These are phyloP conservation scores for Cutaneotrichosporon spelunceum DNA, from an alignment of 1,284 basidiomycete species.

Conservation along the genomic window DNA sequence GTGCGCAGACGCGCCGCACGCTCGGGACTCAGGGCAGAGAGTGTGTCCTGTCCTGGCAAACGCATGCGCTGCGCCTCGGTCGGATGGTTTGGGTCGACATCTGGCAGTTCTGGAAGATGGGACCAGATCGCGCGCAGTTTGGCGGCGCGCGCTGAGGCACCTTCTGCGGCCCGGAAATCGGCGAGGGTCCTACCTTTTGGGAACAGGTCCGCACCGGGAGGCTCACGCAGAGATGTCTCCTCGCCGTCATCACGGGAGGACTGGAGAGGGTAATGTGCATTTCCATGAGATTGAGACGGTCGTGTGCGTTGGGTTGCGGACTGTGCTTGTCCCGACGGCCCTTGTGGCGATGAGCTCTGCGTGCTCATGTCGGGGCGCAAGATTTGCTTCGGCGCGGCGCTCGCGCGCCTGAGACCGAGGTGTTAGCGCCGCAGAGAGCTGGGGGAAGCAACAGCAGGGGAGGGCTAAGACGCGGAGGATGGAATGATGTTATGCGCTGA, in stretches of 20 bases:
- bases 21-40: slow-evolving; percentile 60
- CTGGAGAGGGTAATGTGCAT: slow-evolving; percentile 15
- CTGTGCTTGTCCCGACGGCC: neutral
- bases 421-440: neutral
- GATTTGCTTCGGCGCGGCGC: slow-evolving; percentile 3
- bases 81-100: slow-evolving; percentile 28
- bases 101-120: slow-evolving; percentile 43
- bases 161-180: slow-evolving; percentile 48
- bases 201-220: slow-evolving; percentile 17
- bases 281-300: slow-evolving; percentile 15
- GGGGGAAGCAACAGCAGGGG: too few species aligned
- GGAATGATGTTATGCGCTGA: neutral
- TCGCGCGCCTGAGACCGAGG: neutral
- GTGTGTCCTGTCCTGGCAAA: slow-evolving; percentile 49
- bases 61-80: slow-evolving; percentile 43
- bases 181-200: slow-evolving; percentile 30
- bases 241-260: neutral
- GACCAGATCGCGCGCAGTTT: slow-evolving; percentile 50
- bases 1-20: slow-evolving; percentile 64
- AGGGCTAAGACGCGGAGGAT: neutral
- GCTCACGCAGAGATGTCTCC: slow-evolving; percentile 19
- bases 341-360: neutral
- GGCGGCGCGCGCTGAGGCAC: slow-evolving; percentile 37
- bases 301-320: neutral
- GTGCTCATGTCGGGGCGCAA: slow-evolving; percentile 1